Evolutionary conservation across 345 rosid species (phyloP), one percentile per base, ranked within the genome.

Genomic region (Eucalyptus erythrocorys): DNA sequence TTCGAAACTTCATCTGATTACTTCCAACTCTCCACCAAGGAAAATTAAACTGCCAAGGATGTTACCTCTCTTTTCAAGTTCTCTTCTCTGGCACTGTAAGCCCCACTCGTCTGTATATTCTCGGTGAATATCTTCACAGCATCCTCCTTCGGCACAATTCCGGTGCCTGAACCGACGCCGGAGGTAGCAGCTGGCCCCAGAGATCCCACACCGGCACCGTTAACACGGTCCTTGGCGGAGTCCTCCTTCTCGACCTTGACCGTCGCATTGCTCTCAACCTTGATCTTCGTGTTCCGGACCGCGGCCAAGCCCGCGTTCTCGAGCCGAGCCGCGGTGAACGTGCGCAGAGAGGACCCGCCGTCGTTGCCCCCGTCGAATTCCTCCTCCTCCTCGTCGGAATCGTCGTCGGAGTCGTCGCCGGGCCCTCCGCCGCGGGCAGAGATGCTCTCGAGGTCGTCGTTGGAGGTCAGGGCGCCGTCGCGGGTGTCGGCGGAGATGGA

Each of bases 41-140:
- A 71, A 37, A 86, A 89, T 85, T 26, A 76, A 76, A 76, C 84
- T 76, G 22, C 84, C 47, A 3, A 40, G 84, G 40, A 76, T 12
- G 84, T 79, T 76, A 96, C 99, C 96, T 98, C 99, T 93, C 95
- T 92, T 91, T 95, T 98, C 92, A 98, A 92, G 91, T 90, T 90
- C 92, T 97, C 99, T 93, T 98, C 99, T 92, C 99, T 94, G 5
- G 99, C 98, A 89, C 96, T 95, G 90, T 98, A 98, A 89, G 99
- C 99, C 6, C 99, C 99, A 85, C 98, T 95, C 13, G 99, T 95
- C 96, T 98, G 99, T 80, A 97, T 87, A 92, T 97, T 97, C 91
- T 97, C 99, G 2, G 99, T 95, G 92, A 96, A 93, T 90, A 95
- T 93, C 95, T 96, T 96, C 87, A 92, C 94, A 30, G 95, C 91